A percentile compares a stretch with the other conserved stretches of the same genome.
Conservation (phyloP, 2,329 filamentous ascomycete species). For the Fusarium mexicanum region DNA sequence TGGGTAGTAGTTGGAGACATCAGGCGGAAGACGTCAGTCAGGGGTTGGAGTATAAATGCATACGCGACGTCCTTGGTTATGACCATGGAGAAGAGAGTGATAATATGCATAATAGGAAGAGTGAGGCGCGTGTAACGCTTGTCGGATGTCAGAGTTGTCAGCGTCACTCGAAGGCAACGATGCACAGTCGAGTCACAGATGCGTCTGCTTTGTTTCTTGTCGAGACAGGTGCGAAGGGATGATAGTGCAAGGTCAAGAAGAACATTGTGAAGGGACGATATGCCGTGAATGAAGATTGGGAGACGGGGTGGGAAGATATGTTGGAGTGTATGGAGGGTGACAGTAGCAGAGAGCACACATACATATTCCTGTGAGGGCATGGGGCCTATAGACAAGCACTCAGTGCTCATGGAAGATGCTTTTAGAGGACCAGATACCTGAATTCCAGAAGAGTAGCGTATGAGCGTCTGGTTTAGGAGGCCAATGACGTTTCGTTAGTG, state of each 20-base stretch:
- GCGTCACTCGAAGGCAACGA: neutral
- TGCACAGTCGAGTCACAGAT: neutral
- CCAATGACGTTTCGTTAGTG: neutral
- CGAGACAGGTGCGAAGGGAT: neutral
- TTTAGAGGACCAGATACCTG: neutral
- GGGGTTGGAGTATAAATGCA: neutral
- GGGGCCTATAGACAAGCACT: neutral
- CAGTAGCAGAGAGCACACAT: neutral
- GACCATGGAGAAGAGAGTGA: neutral
- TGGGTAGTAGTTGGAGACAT: neutral
- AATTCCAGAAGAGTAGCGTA: neutral
- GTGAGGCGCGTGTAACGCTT: neutral
- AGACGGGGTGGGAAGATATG: neutral
- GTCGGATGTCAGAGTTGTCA: neutral
- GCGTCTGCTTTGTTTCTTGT: neutral
- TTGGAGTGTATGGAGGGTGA: neutral
- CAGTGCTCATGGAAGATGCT: neutral
- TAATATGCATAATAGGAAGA: neutral
- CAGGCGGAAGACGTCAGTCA: neutral
- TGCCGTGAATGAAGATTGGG: neutral
- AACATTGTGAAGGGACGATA: neutral
- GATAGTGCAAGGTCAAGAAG: neutral
- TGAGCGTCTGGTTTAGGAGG: neutral
- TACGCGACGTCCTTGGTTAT: too few species aligned
- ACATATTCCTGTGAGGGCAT: neutral